phyloP scores from a whole-genome alignment of 306 rosid species.

The Argentina anserina region DNA sequence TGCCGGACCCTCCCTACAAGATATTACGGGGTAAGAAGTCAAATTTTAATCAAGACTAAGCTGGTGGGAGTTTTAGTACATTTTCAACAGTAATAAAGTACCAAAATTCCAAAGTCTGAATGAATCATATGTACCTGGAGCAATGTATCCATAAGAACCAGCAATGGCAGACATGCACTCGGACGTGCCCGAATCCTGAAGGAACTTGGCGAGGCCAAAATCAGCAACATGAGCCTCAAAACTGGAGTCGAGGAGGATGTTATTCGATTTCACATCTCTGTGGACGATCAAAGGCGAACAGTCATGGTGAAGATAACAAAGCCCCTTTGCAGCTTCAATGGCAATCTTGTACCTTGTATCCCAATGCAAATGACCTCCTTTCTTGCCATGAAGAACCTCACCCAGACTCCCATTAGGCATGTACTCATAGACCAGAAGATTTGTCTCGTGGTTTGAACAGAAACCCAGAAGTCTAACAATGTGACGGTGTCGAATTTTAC shows the following conservation, averaged over 20 bases:
- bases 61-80: conserved; percentile 21
- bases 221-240: conserved; percentile 98
- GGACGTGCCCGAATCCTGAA: conserved; percentile 96
- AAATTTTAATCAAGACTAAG: conserved; percentile 22
- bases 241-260: conserved; percentile 79
- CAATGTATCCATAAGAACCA: conserved; percentile 96
- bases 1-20: conserved; percentile 19
- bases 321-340: conserved; percentile 94
- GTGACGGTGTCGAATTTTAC: conserved; percentile 88
- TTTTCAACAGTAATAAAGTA: conserved; percentile 4
- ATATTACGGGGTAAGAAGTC: conserved; percentile 29
- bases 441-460: conserved; percentile 93
- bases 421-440: conserved; percentile 90
- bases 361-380: conserved; percentile 94
- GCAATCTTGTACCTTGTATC: conserved; percentile 86
- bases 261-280: conserved; percentile 91
- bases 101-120: conserved; percentile 18
- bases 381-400: conserved; percentile 94
- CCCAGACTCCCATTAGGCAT: conserved; percentile 99
- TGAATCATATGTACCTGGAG: conserved; percentile 61
- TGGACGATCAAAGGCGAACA: conserved; percentile 93
- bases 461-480: conserved; percentile 84
- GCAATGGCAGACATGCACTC: conserved; percentile 99
- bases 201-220: conserved; percentile 96
- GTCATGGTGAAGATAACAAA: conserved; percentile 94